Base-by-base conservation (phyloP, 306 rosid genomes). In the Ormosia emarginata region DNA sequence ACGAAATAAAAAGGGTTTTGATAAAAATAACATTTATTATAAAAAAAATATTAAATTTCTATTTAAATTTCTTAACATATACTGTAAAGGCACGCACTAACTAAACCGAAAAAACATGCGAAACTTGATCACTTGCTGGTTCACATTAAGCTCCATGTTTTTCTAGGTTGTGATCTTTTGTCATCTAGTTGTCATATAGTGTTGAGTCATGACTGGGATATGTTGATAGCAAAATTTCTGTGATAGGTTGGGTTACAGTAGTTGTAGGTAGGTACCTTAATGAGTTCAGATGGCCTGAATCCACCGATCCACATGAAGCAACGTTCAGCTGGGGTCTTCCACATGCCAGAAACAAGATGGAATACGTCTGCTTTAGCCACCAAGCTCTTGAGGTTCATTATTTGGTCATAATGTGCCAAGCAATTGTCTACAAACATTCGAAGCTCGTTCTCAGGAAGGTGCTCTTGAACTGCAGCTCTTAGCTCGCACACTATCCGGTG, bases 301-400 rank as follows among this genome's bases (percentile, higher is more conserved):
- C 94, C 99, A 49, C 98, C 99, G 36, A 95, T 93, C 99, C 99
- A 95, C 93, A 95, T 85, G 87, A 92, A 93, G 84, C 97, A 95
- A 3, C 98, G 90, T 78, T 95, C 99, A 17, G 97, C 97, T 6
- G 99, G 98, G 47, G 97, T 90, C 79, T 89, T 92, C 99, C 99
- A 95, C 90, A 84, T 85, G 81, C 99, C 99, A 50, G 98, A 93
- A 52, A 95, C 87, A 8, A 95, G 85, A 71, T 95, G 97, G 72
- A 93, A 93, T 3, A 89, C 94, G 46, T 95, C 99, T 10, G 91
- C 77, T 84, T 90, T 96, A 12, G 97, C 91, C 41, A 87, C 89
- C 82, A 93, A 74, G 88, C 88, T 79, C 79, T 95, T 95, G 78
- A 95, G 97, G 53, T 84, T 88, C 52, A 90, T 32, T 2, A 89